These are phyloP conservation scores for Apophysomyces variabilis DNA, from an alignment of 371 early-diverging fungal species.

Conservation along the genomic window DNA sequence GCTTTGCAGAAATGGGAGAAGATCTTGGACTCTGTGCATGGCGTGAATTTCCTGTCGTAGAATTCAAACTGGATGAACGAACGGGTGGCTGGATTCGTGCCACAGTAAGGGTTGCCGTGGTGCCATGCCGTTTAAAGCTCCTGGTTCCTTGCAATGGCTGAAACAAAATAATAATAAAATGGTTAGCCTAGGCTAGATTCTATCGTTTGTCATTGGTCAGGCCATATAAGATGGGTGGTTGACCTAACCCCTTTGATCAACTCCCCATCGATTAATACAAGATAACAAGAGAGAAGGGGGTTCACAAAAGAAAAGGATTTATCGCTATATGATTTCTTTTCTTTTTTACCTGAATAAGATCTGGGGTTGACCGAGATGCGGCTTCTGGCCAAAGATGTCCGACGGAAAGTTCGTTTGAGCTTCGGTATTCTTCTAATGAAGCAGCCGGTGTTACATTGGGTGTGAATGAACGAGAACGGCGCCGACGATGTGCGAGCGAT, in stretches of 20 bases:
- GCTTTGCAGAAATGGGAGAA: not conserved
- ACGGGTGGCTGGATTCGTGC: conserved; percentile 17
- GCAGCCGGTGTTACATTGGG: not conserved
- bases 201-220: conserved; percentile 1
- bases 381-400: conserved; percentile 8
- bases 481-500: conserved; percentile 4
- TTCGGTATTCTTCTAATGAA: not conserved
- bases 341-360: not conserved
- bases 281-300: too few relatives aligned
- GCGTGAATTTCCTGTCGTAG: not conserved
- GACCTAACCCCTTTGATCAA: too few relatives aligned
- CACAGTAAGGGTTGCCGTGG: conserved; percentile 4
- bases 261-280: not conserved
- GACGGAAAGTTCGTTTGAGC: not conserved
- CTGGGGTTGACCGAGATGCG: conserved; percentile 9
- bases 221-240: too few relatives aligned
- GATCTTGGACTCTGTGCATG: conserved; percentile 1
- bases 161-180: not conserved
- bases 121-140: conserved; percentile 9
- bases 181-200: not conserved
- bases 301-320: too few relatives aligned
- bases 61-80: conserved; percentile 20
- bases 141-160: conserved; percentile 1
- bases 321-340: too few relatives aligned
- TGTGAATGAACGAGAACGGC: conserved; percentile 4